Evolutionary conservation across 1,284 basidiomycete genomes (phyloP), one percentile per base, ranked within the genome.

Genomic region (Pseudozyma sp.): DNA sequence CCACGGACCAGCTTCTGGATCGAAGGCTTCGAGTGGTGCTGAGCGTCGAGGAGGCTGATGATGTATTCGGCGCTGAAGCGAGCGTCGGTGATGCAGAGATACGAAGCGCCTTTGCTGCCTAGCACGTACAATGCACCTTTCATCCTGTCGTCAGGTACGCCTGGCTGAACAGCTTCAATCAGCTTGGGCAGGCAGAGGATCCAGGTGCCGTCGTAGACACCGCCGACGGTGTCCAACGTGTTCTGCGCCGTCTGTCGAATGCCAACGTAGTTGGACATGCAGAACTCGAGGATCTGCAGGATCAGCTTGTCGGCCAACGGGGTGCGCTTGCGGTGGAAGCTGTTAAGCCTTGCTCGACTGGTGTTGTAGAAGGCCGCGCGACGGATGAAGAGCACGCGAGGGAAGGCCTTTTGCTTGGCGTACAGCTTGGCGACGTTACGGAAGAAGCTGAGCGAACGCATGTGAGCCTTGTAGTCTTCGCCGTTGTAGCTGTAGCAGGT

Each of bases 91-190:
- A 85, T 79, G 43, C 81, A 84, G 37, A 82, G 70, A 59, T 84
- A 82, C 45, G 66, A 88, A 57, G 72, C 75, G 45, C 89, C 89
- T 85, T 93, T 94, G 81, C 90, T 90, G 82, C 90, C 91, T 9
- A 99, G 87, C 29, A 95, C 88, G 83, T 97, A 95, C 19, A 99
- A 87, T 7, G 95, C 95, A 11, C 93, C 92, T 86, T 99, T 99
- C 90, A 97, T 97, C 52, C 92, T 89, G 85, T 98, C 96, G 24
- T 94, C 93, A 79, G 94, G 92, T 14, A 65, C 76, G 7, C 61
- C 58, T 10, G 67, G 71, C 34, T 65, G 50, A 47, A 96, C 86
- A 0, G 92, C 90, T 44, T 90, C 88, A 78, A 96, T 91, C 37
- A 82, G 57, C 29, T 87, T 87, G 1, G 92, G 91, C 54, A 94